Evolutionary conservation across 371 early-diverging fungal genomes (phyloP), one percentile per base, ranked within the genome.

Genomic region (Mortierella sp.): DNA sequence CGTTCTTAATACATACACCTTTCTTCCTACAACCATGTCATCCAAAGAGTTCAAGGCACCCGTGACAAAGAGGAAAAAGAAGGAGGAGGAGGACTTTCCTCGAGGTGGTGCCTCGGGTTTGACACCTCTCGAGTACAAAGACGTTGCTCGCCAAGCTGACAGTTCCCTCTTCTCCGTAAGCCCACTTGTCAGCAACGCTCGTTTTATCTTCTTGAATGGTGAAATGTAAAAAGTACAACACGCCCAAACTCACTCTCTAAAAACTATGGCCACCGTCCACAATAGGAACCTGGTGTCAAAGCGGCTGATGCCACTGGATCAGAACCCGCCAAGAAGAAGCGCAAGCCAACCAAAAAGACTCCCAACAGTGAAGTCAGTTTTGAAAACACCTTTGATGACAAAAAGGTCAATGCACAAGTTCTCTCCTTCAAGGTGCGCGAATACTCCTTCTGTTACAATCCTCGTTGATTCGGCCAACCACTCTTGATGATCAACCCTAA

Each of bases 91-190:
- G 58, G 80, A 87, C 61, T 95, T 95, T 66, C 94, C 93, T 65
- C 88, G 95, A 64, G 95, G 95, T 47, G 95, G 95, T 26, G 88
- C 90, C 9, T 84, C 88, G 45, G 88, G 86, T 3, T 81, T 95
- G 67, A 94, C 94, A 2, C 93, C 94, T 46, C 85, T 95, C 24
- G 95, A 95, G 78, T 89, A 88, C 80, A 87, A 91, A 45, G 93
- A 95, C 63, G 84, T 94, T 45, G 69, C 87, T 26, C 87, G 86
- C 66, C 87, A 92, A 65, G 95, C 90, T 21, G 90, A 91, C 31
- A 73, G 79, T 49, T 76, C 78, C 1, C 66, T 76, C 24, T 76
- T 76, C 49, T 69, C 78, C 45, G 78, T 76, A 70, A 62, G 70
- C 34, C 4, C 34, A n/a, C n/a, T n/a, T n/a, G n/a, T n/a, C n/a